Evolutionary conservation across 1,284 basidiomycete species (phyloP).

Genomic region (Athelia sp.): DNA sequence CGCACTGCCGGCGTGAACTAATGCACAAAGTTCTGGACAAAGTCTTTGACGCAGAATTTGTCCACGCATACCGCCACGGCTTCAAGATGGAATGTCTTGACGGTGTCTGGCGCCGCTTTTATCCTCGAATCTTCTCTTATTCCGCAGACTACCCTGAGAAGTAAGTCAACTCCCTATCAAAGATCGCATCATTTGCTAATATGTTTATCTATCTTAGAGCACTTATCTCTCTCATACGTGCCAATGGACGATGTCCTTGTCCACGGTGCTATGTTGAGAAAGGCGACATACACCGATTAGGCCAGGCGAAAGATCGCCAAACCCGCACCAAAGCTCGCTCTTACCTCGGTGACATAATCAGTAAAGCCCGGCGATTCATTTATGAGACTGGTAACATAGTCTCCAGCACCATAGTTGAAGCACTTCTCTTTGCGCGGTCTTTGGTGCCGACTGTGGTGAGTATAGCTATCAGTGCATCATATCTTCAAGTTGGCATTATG

Average conservation of each 20-base stretch:
- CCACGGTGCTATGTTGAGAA: constrained; percentile 12
- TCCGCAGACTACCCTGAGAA: constrained; percentile 12
- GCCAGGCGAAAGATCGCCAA: not conserved
- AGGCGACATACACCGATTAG: constrained; percentile 6
- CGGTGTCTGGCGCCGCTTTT: constrained; percentile 8
- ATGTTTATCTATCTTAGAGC: constrained; percentile 2
- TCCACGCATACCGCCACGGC: constrained; percentile 15
- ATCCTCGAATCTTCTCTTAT: not conserved
- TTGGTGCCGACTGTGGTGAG: constrained; percentile 1
- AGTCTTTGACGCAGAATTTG: constrained; percentile 15
- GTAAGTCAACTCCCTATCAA: constrained; percentile 3
- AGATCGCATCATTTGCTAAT: not conserved
- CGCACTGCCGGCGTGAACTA: constrained; percentile 17
- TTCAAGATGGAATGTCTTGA: constrained; percentile 13
- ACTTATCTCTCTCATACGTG: constrained; percentile 9
- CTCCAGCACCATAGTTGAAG: not conserved
- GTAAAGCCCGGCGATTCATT: not conserved
- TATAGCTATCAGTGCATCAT: not conserved
- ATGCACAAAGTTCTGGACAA: constrained; percentile 16
- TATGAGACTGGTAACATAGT: not conserved
- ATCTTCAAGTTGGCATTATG: not conserved
- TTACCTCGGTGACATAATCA: not conserved
- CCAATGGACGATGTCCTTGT: constrained; percentile 14
- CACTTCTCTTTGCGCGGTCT: not conserved
- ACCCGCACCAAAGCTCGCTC: not conserved